Evolutionary conservation across 1,139 yeast species (phyloP), one percentile per base, ranked within the genome.

Genomic region (Candida labiduridarum): DNA sequence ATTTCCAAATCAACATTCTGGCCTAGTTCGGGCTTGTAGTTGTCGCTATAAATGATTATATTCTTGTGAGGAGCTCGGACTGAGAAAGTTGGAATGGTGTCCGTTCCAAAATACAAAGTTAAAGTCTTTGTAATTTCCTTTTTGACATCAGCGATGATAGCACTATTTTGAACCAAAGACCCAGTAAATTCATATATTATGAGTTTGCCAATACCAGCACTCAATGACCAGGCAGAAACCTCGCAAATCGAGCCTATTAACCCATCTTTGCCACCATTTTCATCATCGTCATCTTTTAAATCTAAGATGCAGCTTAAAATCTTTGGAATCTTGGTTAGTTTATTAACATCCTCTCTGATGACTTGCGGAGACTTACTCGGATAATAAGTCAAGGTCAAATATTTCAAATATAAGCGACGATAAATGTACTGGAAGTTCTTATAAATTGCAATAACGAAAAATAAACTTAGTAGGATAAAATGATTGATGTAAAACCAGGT

Each of bases 181-280:
- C 98, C 98, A 49, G 83, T 83, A 60, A 80, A 80, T 68, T 94
- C 99, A 69, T 90, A 95, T 41, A 95, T 74, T 8, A 89, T 78
- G 54, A 94, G 74, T 49, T 76, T 74, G 27, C 84, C 81, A 47
- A 92, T 83, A 1, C 97, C 97, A 8, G 95, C 85, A 43, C 96
- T 89, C 19, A 90, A 68, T 42, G 91, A 79, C 99, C 99, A 94
- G 3, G 96, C 86, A 0, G 85, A 78, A 44, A 92, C 62, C 62
- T 91, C 96, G 49, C 94, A 81, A 18, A 87, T 79, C 60, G 89
- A 89, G 58, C 80, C 83, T 60, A 92, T 74, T 44, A 95, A 74
- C 0, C 96, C 96, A 53, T 87, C 92, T 43, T 87, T 68, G 2
- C 97, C 97, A 25, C 96, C 97, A 52, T 89, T 91, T 62, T 88